phyloP scores from a whole-genome alignment of 2,329 filamentous ascomycete genomes.

The Curvularia eragrostidis region DNA sequence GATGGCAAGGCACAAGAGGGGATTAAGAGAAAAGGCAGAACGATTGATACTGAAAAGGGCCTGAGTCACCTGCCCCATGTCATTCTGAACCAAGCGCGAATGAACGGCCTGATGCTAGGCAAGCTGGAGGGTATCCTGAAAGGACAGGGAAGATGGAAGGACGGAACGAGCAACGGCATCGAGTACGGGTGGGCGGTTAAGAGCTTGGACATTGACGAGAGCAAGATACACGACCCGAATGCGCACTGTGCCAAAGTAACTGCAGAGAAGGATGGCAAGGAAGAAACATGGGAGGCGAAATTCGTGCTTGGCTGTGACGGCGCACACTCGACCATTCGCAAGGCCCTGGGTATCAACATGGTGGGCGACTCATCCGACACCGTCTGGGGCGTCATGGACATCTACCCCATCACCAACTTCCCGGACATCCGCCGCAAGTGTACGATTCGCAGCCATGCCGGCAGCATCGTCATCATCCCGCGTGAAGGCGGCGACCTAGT shows the following conservation, averaged over 20 bases:
- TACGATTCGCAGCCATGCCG: slow-evolving; percentile 55
- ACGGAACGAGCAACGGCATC: slow-evolving; percentile 49
- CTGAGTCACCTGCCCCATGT: slow-evolving; percentile 70
- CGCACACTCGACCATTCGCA: slow-evolving; percentile 61
- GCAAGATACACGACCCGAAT: slow-evolving; percentile 39
- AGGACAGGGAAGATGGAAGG: slow-evolving; percentile 36
- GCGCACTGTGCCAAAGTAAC: slow-evolving; percentile 43
- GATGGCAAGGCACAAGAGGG: slow-evolving; percentile 36
- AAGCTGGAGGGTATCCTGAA: slow-evolving; percentile 54
- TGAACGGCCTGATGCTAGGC: slow-evolving; percentile 66
- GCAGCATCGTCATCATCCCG: slow-evolving; percentile 59
- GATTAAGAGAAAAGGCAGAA: slow-evolving; percentile 54
- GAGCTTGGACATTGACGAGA: slow-evolving; percentile 59
- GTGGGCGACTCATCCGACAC: slow-evolving; percentile 64
- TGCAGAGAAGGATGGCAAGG: slow-evolving; percentile 40
- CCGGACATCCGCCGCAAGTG: slow-evolving; percentile 60
- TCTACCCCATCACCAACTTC: slow-evolving; percentile 58
- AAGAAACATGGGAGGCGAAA: slow-evolving; percentile 46
- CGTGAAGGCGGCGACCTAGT: slow-evolving; percentile 63
- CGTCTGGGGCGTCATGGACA: slow-evolving; percentile 65
- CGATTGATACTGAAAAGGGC: slow-evolving; percentile 65
- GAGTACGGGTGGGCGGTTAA: slow-evolving; percentile 64
- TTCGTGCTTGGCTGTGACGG: slow-evolving; percentile 58
- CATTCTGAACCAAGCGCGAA: slow-evolving; percentile 73
- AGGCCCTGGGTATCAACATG: slow-evolving; percentile 63